These are phyloP conservation scores for Alternaria gaisen DNA, from an alignment of 2,329 filamentous ascomycete species.

Conservation along the genomic window DNA sequence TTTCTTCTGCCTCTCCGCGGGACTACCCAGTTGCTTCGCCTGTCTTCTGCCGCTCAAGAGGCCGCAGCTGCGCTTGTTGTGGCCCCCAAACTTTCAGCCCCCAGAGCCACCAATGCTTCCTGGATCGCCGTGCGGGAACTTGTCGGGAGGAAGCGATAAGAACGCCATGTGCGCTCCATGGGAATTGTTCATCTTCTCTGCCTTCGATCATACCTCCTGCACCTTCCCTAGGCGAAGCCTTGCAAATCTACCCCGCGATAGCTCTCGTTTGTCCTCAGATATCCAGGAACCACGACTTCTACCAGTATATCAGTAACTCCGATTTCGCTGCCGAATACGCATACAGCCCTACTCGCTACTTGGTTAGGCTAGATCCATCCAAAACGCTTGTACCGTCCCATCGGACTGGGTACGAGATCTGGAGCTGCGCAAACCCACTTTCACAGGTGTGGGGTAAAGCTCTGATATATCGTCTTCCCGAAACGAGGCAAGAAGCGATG, in stretches of 20 bases:
- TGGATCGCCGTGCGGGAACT: background rate
- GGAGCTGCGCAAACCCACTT: background rate
- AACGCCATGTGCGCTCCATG: background rate
- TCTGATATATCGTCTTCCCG: background rate
- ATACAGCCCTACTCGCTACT: background rate
- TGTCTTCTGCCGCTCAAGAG: background rate
- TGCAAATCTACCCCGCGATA: background rate
- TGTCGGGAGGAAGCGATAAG: slow-evolving; percentile 1
- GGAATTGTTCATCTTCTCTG: background rate
- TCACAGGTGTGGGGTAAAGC: background rate
- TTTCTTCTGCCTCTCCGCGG: background rate
- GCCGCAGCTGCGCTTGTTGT: slow-evolving; percentile 4
- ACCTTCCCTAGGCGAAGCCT: background rate
- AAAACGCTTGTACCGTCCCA: background rate
- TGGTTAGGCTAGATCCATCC: background rate
- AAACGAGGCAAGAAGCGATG: slow-evolving; percentile 8
- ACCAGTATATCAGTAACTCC: background rate
- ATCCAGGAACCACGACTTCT: background rate
- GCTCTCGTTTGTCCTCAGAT: background rate
- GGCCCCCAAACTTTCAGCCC: slow-evolving; percentile 20
- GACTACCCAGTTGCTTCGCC: slow-evolving; percentile 1
- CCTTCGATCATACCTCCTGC: background rate
- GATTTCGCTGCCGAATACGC: background rate
- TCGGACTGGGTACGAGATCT: background rate
- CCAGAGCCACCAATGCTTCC: slow-evolving; percentile 19